These are phyloP conservation scores for Aspergillus sparsus DNA, from an alignment of 495 filamentous ascomycete species.

Conservation along the genomic window DNA sequence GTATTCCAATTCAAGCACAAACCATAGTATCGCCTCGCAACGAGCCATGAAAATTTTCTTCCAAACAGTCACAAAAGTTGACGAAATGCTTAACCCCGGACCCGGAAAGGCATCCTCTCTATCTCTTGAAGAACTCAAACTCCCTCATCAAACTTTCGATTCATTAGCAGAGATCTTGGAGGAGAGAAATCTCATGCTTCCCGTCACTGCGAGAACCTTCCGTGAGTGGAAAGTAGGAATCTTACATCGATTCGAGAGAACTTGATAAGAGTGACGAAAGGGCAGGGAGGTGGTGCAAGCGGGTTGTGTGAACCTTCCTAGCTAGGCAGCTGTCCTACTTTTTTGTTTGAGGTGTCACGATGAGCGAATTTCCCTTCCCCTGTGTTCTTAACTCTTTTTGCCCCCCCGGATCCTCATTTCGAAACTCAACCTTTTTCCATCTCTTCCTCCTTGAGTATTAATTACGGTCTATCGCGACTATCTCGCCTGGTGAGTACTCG, in stretches of 20 bases:
- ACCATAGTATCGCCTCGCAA: constrained; percentile 35
- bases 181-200: constrained; percentile 55
- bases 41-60: constrained; percentile 71
- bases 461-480: too few species aligned
- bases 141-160: constrained; percentile 53
- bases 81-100: constrained; percentile 54
- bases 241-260: constrained; percentile 46
- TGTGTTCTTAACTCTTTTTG: too few species aligned
- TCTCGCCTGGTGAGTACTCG: too few species aligned
- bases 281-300: too few species aligned
- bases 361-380: too few species aligned
- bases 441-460: too few species aligned
- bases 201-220: constrained; percentile 55
- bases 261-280: neutral
- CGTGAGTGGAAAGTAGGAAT: constrained; percentile 69
- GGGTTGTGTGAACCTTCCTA: too few species aligned
- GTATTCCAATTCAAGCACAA: constrained; percentile 55
- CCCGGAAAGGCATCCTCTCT: constrained; percentile 43
- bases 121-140: constrained; percentile 64
- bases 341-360: too few species aligned
- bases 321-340: too few species aligned
- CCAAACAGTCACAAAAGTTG: constrained; percentile 50
- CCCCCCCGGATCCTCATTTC: too few species aligned
- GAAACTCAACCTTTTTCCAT: too few species aligned
- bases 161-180: constrained; percentile 46